Base-by-base conservation (phyloP, 139 green algal genomes). In the Parachlorella kessleri region DNA sequence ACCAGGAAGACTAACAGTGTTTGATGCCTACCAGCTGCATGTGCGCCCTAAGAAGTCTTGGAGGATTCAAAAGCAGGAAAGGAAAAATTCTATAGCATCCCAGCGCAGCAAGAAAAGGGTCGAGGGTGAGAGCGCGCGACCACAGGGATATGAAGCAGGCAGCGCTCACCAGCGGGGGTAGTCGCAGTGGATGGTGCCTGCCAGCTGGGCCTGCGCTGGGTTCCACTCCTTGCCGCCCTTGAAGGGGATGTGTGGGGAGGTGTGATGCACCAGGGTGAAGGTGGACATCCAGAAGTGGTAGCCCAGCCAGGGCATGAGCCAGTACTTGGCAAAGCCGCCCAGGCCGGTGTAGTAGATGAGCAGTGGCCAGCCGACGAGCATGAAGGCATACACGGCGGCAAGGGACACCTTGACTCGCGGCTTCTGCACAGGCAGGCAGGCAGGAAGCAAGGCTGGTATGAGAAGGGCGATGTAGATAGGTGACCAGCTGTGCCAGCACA, bases 251-350 rank as follows among this genome's bases (percentile, higher is more conserved):
- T 99, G 96, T 4, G 94, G 96, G 28, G 96, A 95, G 4, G 96
- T 99, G 91, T 99, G 96, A 91, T 99, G 96, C 54, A 98, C 90
- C 53, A 99, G 86, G 0, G 96, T 99, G 92, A 99, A 99, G 66
- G 96, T 98, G 84, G 73, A 92, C 93, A 99, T 98, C 96, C 96
- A 99, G 92, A 99, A 99, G 90, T 99, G 96, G 90, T 98, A 99
- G 53, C 96, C 96, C 75, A 99, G 84, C 94, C 94, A 98, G 1
- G 96, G 96, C 91, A 98, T 96, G 42, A 98, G 88, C 95, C 95
- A 99, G 90, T 91, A 97, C 93, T 99, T 99, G 67, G 94, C 83
- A 35, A 97, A 80, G 37, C 90, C 95, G 36, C 48, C 77, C 30
- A 84, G 65, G 72, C 96, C 96, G 2, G 89, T 88, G 80, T 90